Conservation (phyloP, 345 rosid genomes). For the Capsella bursapastoris region DNA sequence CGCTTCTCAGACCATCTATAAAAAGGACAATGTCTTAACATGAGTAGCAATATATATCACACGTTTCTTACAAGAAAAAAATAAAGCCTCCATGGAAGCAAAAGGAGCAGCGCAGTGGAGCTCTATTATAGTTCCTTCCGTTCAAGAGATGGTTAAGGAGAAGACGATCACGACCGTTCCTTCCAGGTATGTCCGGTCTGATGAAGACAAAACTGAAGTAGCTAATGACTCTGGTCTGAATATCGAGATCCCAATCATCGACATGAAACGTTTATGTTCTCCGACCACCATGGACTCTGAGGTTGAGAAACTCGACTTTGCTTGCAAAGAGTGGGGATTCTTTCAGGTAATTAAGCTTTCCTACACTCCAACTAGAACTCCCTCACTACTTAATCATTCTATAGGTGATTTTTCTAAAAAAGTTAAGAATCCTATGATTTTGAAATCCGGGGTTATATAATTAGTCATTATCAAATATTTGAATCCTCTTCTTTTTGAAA, state of each 20-base stretch:
- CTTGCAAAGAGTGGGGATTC: slow-evolving; percentile 49
- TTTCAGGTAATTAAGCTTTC: not conserved
- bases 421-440: too few species aligned
- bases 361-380: not conserved
- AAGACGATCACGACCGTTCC: slow-evolving; percentile 33
- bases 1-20: not conserved
- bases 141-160: slow-evolving; percentile 44
- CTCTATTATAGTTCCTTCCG: slow-evolving; percentile 37
- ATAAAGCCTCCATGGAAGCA: slow-evolving; percentile 27
- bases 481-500: not conserved
- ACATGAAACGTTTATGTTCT: slow-evolving; percentile 35
- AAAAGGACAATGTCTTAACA: not conserved
- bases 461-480: too few species aligned
- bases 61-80: not conserved
- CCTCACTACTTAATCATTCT: too few species aligned
- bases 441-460: too few species aligned
- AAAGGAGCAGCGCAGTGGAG: slow-evolving; percentile 33
- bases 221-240: not conserved
- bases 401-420: too few species aligned
- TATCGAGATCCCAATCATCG: slow-evolving; percentile 36
- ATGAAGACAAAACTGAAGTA: slow-evolving; percentile 20
- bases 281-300: slow-evolving; percentile 25
- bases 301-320: slow-evolving; percentile 50
- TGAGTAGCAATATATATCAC: not conserved
- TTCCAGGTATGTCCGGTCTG: slow-evolving; percentile 34